Evolutionary conservation across 768 basidiomycete species (phyloP), one percentile per base, ranked within the genome.

Genomic region (Boletellus ananas): DNA sequence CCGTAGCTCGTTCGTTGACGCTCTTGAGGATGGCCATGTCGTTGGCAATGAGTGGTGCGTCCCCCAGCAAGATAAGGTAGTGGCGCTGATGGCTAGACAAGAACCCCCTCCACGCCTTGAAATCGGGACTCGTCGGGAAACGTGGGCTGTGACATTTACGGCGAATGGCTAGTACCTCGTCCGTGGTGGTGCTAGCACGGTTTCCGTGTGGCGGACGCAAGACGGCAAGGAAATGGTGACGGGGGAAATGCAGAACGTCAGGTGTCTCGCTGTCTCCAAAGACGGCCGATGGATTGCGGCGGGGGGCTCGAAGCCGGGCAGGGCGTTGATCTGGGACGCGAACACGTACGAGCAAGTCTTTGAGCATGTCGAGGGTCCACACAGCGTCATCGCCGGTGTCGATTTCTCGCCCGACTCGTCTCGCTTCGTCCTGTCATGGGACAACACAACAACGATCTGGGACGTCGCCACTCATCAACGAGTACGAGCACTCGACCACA

Each of bases 261-360:
- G 1, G 3, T 41, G 29, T 42, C n/a, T 54, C 7, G 39, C 43
- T 33, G 34, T 45, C 3, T 42, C 52, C 0, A 51, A 27, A 4
- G 39, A 54, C 7, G 43, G 43, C 8, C n/a, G 18, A 14, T 51
- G 42, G 35, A 54, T 54, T n/a, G 53, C 35, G 16, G 45, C 44
- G 2, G 53, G 53, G 5, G 36, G n/a, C n/a, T n/a, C 38, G 11
- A 1, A 6, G 3, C 6, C 3, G 23, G 6, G 6, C 6, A 6
- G 23, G 6, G 23, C 45, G 14, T 6, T 37, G 0, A 12, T 43
- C 0, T 54, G 50, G 50, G 23, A 38, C 14, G 44, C 53, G 13
- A 8, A 42, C 11, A 45, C 36, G 1, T 12, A 21, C 35, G 4
- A 34, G 21, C 7, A 18, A 3, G 16, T 37, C 11, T 25, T 49